These are phyloP conservation scores for Wallacemonas sp. DNA, from an alignment of 208 protist genomes.

Conservation along the genomic window DNA sequence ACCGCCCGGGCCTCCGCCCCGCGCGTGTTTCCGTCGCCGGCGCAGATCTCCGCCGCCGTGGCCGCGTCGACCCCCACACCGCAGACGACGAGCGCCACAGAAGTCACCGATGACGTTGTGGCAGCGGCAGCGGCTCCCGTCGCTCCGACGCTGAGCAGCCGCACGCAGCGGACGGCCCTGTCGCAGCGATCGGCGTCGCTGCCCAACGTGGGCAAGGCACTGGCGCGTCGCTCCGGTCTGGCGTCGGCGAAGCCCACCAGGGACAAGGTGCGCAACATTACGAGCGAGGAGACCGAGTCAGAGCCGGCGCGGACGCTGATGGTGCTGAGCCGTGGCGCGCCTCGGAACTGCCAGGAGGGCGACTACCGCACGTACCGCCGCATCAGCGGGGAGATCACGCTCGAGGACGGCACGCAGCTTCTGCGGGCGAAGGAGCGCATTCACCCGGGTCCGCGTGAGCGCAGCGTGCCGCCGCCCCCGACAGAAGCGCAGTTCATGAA, in stretches of 20 bases:
- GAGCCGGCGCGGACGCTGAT: neutral
- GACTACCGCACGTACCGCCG: neutral
- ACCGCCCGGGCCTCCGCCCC: neutral
- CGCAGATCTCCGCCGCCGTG: neutral
- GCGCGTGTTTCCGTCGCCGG: neutral
- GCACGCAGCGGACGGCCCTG: neutral
- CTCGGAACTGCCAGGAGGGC: neutral
- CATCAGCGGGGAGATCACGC: neutral
- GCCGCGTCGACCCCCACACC: neutral
- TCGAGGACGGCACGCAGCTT: neutral
- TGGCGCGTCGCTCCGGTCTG: no score
- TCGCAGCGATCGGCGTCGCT: conserved; percentile 6
- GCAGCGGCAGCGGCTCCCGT: neutral
- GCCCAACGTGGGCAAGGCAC: neutral
- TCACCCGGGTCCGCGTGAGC: conserved; percentile 21
- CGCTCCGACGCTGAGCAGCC: neutral
- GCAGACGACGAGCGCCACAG: neutral
- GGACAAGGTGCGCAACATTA: neutral
- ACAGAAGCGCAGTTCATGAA: conserved; percentile 44
- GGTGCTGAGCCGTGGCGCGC: neutral
- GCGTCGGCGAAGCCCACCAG: neutral
- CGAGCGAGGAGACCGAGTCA: neutral
- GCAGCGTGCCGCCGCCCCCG: conserved; percentile 24
- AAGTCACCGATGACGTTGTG: no score
- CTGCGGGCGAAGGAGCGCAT: conserved; percentile 28